Base-by-base conservation (phyloP, 176 grass and related monocot genomes). In the Tuctoria greenei region DNA sequence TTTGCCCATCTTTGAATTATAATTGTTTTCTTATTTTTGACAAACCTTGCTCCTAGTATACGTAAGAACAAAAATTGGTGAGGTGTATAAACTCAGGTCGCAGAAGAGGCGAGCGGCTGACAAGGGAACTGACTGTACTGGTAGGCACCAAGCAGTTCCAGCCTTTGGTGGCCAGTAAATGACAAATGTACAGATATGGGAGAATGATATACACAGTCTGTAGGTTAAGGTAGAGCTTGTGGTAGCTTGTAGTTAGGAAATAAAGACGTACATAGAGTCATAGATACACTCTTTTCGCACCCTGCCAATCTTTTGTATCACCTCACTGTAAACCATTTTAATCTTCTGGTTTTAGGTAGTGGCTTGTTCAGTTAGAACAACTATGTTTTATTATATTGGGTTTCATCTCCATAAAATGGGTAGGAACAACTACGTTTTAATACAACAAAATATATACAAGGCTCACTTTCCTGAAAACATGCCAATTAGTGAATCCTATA, bases 171-270 rank as follows among this genome's bases (percentile, higher is more conserved):
- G 38, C 63, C 70, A 80, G 81, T 70, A 80, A 81, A 83, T 82
- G 91, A 85, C 86, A 90, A 79, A 74, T 93, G 91, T 93, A 87
- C 87, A 93, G 91, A 93, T 85, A 92, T 74, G 61, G 80, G 44
- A 43, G 42, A 74, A 74, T 68, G 66, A 81, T 82, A 84, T 66
- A 83, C 71, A 84, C 50, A 79, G 73, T 77, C 79, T 86, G 73
- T 90, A 78, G 75, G 75, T 81, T 85, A 73, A 66, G 68, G 64
- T 78, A 77, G 81, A 73, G 77, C 24, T 84, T 78, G 66, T 43
- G 65, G 21, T 78, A 66, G 79, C 25, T 78, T 71, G 78, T 62
- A 77, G 57, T 78, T 90, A 93, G 90, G 63, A 80, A 87, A 93
- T 93, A 90, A 87, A 67, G 72, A 78, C 66, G 87, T 90, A 93